Evolutionary conservation across 1,284 basidiomycete species (phyloP), one percentile per base, ranked within the genome.

Genomic region (Naganishia albida): DNA sequence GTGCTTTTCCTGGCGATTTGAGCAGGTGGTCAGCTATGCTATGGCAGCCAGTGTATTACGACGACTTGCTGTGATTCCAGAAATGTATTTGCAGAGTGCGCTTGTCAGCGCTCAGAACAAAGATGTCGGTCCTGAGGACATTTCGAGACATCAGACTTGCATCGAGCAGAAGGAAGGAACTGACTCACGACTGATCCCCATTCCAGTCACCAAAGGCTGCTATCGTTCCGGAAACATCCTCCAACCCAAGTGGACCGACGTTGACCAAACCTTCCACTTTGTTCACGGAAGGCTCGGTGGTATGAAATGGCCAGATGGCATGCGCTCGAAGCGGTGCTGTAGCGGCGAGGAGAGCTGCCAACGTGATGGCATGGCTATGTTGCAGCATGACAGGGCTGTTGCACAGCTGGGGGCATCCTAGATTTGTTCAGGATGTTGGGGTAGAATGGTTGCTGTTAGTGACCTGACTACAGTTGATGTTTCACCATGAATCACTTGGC

Each of bases 171-270:
- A 63, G 66, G 43, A 52, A 57, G 53, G 16, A 30, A 16, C 20
- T 12, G 2, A 81, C 89, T 77, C 75, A 95, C 91, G 90, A 90
- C 75, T 96, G 93, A 77, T 98, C 93, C 4, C 90, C 93, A 75
- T 97, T 88, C 77, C 92, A 94, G 80, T 99, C 95, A 34, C 92
- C 95, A 73, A 93, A 89, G 1, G 93, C 94, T 54, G 91, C 84
- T 30, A 96, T 84, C 64, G 89, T 84, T 25, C 85, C 86, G 44
- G 86, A 69, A 20, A 75, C 83, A n/a, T 82, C 81, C 43, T 83
- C 83, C 20, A 99, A 80, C 0, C 93, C 94, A 71, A 96, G 82
- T 0, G 85, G 79, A 1, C 93, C 94, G 1, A 92, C 88, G 69
- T 86, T 82, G 67, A 96, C 82, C 52, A 98, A 83, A 0, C 88